A percentile compares a stretch with the other conserved stretches of the same genome.
Conservation (phyloP, 2,329 filamentous ascomycete genomes). For the Fusarium torreyae region DNA sequence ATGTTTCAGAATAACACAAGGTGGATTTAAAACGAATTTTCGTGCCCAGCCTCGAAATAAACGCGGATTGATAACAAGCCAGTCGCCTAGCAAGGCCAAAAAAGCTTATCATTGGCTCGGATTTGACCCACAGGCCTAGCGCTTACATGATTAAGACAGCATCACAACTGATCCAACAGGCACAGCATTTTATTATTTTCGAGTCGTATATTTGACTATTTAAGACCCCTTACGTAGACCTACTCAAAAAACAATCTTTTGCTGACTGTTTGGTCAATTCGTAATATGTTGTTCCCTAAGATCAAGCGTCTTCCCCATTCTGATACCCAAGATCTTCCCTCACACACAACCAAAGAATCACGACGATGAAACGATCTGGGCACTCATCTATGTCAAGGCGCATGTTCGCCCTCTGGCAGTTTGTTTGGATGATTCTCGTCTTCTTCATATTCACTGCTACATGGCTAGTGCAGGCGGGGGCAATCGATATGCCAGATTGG, state of each 20-base stretch:
- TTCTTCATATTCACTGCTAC: conserved; percentile 16
- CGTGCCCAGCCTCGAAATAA: background rate
- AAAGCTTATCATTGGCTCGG: conserved; percentile 10
- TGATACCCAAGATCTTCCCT: background rate
- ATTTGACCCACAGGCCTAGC: conserved; percentile 21
- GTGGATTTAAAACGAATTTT: background rate
- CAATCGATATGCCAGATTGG: conserved; percentile 27
- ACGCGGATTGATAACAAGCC: background rate
- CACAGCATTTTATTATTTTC: conserved; percentile 9
- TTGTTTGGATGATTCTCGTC: conserved; percentile 15
- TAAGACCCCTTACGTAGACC: too few relatives aligned
- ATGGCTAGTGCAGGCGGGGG: conserved; percentile 12
- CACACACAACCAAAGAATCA: background rate
- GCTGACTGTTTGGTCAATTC: background rate
- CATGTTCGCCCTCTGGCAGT: conserved; percentile 13
- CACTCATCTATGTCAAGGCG: background rate
- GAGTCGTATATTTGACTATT: too few relatives aligned
- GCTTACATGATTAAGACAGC: conserved; percentile 18
- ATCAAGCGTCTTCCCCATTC: background rate
- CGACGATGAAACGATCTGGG: background rate
- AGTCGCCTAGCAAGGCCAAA: too few relatives aligned
- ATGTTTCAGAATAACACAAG: background rate
- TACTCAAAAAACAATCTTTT: too few relatives aligned
- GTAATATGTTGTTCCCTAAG: background rate
- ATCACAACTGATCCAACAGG: conserved; percentile 3